Conservation (phyloP, 257 asterid species). For the Solanum dulcamara region DNA sequence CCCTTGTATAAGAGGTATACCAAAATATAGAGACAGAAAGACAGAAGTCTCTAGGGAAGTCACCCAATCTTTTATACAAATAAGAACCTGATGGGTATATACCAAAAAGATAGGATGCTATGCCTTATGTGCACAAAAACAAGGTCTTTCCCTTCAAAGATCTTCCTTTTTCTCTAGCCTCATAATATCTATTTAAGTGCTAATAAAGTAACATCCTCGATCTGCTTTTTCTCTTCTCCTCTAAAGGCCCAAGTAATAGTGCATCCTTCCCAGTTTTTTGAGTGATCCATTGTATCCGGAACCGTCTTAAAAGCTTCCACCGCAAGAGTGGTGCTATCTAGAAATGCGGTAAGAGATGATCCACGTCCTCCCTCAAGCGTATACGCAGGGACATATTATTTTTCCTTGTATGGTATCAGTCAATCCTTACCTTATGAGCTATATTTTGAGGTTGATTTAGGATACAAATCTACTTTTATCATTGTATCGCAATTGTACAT, state of each 20-base stretch:
- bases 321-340: neutral
- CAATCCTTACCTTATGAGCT: neutral
- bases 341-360: neutral
- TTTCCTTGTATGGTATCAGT: neutral
- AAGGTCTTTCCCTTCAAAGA: neutral
- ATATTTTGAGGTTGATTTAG: neutral
- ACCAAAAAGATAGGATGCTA: neutral
- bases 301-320: neutral
- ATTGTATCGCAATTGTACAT: neutral
- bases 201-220: neutral
- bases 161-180: neutral
- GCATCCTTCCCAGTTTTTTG: neutral
- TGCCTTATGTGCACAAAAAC: neutral
- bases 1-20: neutral
- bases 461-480: neutral
- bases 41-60: neutral
- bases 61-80: neutral
- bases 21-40: neutral
- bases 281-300: neutral
- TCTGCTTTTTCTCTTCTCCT: neutral
- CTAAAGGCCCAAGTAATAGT: neutral
- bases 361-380: neutral
- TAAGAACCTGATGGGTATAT: neutral
- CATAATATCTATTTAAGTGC: neutral
- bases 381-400: neutral